A percentile compares a stretch with the other conserved stretches of the same genome.
Evolutionary conservation across 345 rosid genomes (phyloP).

Genomic region (Erodium maritimum): DNA sequence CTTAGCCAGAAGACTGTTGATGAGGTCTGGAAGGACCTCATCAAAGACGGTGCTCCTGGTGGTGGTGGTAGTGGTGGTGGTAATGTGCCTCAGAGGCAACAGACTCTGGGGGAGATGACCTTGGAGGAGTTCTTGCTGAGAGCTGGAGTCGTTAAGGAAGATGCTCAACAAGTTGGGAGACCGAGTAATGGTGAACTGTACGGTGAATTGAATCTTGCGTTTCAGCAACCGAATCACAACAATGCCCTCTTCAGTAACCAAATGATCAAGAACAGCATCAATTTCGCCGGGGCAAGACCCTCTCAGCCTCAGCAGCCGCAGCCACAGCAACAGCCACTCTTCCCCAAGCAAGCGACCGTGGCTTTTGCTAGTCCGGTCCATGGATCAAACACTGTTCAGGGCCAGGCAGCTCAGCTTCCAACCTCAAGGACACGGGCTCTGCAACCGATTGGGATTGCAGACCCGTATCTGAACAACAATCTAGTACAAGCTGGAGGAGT

Average conservation of each 20-base stretch:
- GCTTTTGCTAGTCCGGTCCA: constrained; percentile 45
- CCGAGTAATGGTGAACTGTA: constrained; percentile 32
- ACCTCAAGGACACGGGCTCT: constrained; percentile 37
- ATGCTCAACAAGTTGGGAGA: constrained; percentile 31
- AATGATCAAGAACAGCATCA: constrained; percentile 21
- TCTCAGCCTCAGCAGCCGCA: constrained; percentile 18
- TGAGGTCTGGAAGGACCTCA: constrained; percentile 77
- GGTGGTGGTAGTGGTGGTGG: constrained; percentile 7
- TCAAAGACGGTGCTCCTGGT: constrained; percentile 31
- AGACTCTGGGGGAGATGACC: constrained; percentile 62
- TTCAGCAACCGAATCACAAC: constrained; percentile 48
- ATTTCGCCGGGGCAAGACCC: constrained; percentile 34
- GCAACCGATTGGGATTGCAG: constrained; percentile 26
- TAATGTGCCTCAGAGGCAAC: constrained; percentile 23
- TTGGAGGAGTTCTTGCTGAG: constrained; percentile 83
- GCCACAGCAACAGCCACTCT: constrained; percentile 40
- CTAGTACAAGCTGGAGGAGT: constrained; percentile 33
- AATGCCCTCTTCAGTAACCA: constrained; percentile 27
- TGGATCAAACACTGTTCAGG: constrained; percentile 17
- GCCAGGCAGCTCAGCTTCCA: constrained; percentile 18
- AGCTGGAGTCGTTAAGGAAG: constrained; percentile 87
- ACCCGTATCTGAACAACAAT: constrained; percentile 31
- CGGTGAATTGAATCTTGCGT: constrained; percentile 34
- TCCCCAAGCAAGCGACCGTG: constrained; percentile 53
- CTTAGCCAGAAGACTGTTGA: constrained; percentile 92